Conservation (phyloP, 257 asterid genomes). For the Ilex asprella region DNA sequence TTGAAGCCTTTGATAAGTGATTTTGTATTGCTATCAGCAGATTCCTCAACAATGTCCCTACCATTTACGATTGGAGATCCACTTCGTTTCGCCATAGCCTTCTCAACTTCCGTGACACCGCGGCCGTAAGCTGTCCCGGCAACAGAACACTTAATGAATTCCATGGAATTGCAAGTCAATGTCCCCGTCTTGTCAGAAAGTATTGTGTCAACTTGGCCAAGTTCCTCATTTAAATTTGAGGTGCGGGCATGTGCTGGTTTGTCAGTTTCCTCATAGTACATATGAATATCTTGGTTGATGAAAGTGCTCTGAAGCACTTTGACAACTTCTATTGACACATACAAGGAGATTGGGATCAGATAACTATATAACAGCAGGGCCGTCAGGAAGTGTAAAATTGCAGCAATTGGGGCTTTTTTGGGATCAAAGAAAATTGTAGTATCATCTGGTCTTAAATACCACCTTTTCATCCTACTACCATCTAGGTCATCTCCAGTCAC, state of each 20-base stretch:
- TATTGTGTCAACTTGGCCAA: constrained; percentile 84
- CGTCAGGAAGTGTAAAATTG: constrained; percentile 62
- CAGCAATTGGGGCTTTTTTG: constrained; percentile 59
- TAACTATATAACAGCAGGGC: constrained; percentile 70
- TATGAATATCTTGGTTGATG: constrained; percentile 64
- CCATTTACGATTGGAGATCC: constrained; percentile 59
- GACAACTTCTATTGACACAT: constrained; percentile 81
- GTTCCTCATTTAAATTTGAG: constrained; percentile 83
- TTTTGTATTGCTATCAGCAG: constrained; percentile 19
- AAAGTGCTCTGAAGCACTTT: constrained; percentile 87
- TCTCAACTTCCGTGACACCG: constrained; percentile 82
- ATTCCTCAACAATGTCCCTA: constrained; percentile 20
- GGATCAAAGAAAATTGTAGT: constrained; percentile 69
- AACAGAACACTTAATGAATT: constrained; percentile 81
- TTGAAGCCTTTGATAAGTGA: constrained; percentile 71
- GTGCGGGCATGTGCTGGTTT: constrained; percentile 92
- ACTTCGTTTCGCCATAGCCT: constrained; percentile 68
- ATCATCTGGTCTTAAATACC: constrained; percentile 61
- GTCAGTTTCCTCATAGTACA: constrained; percentile 89
- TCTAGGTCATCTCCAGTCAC: constrained; percentile 51
- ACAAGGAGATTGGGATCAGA: constrained; percentile 81
- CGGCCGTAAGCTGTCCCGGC: constrained; percentile 90
- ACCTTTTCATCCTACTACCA: constrained; percentile 43
- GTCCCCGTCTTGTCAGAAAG: constrained; percentile 97
- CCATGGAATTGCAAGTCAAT: constrained; percentile 89